Base-by-base conservation (phyloP, 2,329 filamentous ascomycete genomes). In the Sporothrix sp. region DNA sequence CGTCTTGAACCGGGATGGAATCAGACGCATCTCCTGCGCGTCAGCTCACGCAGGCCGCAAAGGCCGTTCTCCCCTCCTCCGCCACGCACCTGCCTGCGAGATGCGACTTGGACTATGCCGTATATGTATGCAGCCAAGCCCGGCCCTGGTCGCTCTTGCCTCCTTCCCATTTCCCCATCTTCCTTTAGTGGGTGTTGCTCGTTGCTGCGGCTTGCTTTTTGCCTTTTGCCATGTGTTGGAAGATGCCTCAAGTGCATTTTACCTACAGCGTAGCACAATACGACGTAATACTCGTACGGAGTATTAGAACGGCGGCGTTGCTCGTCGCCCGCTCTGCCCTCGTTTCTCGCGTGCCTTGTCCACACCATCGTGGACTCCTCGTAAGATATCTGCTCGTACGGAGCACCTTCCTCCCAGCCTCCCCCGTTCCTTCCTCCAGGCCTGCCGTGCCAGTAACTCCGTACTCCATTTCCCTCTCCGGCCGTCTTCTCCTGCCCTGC, bases 51-150 rank as follows among this genome's bases (percentile, higher is more conserved):
- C 46, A 42, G 46, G 42, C 27, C 14, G 23, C 23, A 33, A 45
- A 45, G 30, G 43, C 28, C 43, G 35, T 25, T 35, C 43, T 6
- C 18, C 13, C 36, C 13, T 23, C 13, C 46, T 33, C 27, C 46
- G 35, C 37, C 36, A 48, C 46, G 23, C 38, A 50, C 30, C 30
- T 36, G 37, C 38, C 38, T 28, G 38, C 48, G 48, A 50, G 48
- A 50, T 50, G 30, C 38, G 38, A 36, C 38, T 42, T 50, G 39
- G 48, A 21, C 46, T 36, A 42, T 42, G 48, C 48, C 5, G n/a
- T n/a, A n/a, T n/a, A n/a, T n/a, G n/a, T n/a, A n/a, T n/a, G n/a
- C n/a, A 43, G 48, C 38, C 48, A 43, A 50, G 48, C 20, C 38
- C 32, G 38, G 43, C 48, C 48, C 38, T 43, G 38, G 48, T 43